phyloP scores from a whole-genome alignment of 2,329 filamentous ascomycete species.

The Phialemoniopsis sp. region DNA sequence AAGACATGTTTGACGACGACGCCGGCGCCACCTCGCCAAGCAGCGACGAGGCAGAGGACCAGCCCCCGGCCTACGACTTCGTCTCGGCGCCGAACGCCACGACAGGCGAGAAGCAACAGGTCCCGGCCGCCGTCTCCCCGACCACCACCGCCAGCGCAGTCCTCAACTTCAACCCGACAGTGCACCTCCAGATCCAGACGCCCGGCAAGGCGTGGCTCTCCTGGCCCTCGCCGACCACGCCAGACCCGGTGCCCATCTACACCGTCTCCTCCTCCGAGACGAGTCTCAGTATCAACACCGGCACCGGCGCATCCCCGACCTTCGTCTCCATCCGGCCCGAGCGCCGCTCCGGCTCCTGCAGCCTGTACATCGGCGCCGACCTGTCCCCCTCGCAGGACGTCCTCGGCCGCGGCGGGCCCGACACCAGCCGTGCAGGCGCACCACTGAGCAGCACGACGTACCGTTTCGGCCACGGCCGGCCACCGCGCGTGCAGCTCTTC shows the following conservation, averaged over 20 bases:
- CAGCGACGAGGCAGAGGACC: no score
- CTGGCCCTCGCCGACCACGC: conserved; percentile 30
- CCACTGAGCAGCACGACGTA: conserved; percentile 50
- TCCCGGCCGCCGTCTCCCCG: conserved; percentile 8
- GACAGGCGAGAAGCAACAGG: no score
- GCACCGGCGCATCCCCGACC: no score
- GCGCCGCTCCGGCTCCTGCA: conserved; percentile 41
- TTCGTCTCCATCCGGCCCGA: conserved; percentile 48
- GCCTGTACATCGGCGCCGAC: conserved; percentile 38
- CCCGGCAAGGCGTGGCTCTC: conserved; percentile 36
- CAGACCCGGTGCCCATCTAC: conserved; percentile 37
- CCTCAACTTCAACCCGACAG: conserved; percentile 33
- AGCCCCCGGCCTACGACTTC: no score
- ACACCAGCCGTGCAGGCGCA: conserved; percentile 12
- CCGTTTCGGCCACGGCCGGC: conserved; percentile 49
- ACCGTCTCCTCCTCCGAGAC: conserved; percentile 29
- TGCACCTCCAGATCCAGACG: conserved; percentile 44
- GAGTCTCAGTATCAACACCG: no score
- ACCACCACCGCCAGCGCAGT: conserved; percentile 15
- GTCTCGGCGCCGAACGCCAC: no score
- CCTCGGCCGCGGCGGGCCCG: not conserved
- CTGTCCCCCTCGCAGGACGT: no score
- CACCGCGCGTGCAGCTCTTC: conserved; percentile 39
- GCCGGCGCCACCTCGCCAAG: no score
- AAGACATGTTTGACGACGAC: no score